Base-by-base conservation (phyloP, 2,329 filamentous ascomycete genomes). In the Ramularia collo-cygni region DNA sequence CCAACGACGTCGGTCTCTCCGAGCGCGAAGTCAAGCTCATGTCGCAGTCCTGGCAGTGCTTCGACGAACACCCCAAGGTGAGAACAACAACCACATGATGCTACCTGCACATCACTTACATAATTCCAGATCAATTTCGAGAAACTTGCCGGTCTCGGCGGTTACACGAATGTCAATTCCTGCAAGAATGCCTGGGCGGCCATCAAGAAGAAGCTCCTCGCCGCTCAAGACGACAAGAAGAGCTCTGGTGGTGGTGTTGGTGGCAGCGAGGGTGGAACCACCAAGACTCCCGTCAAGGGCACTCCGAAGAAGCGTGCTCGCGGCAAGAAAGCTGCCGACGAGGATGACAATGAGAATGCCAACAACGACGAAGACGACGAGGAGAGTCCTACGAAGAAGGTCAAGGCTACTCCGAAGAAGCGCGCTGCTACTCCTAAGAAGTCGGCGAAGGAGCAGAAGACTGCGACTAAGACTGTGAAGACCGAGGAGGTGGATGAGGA, bases 191-290 rank as follows among this genome's bases (percentile, higher is more conserved):
- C 59, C 30, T 61, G 58, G 58, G 30, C 35, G 18, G 34, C 26
- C 2, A 56, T 63, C 48, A 58, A 55, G 48, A 60, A 56, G 51
- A 63, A 63, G 44, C 44, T 63, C 28, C 21, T 6, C 6, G 39
- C 40, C 9, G 41, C 49, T 9, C 40, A 42, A 16, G 46, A 42
- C 15, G 34, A 16, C n/a, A 35, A 15, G 16, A 26, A 18, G 5
- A 35, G 24, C 32, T 31, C 21, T 17, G 41, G 17, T 16, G 43
- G 37, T 17, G 44, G 17, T 8, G 19, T 29, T 14, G 35, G 37
- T 21, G 30, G 33, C 28, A 18, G 30, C 27, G 40, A 21, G n/a
- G 39, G 13, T 19, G 33, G 35, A 3, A 31, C 28, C 2, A n/a
- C 37, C 21, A 14, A 36, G 3, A 45, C 37, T n/a, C 6, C 21